Evolutionary conservation across 768 basidiomycete species (phyloP).

Genomic region (Strobilomyces echinocephalus): DNA sequence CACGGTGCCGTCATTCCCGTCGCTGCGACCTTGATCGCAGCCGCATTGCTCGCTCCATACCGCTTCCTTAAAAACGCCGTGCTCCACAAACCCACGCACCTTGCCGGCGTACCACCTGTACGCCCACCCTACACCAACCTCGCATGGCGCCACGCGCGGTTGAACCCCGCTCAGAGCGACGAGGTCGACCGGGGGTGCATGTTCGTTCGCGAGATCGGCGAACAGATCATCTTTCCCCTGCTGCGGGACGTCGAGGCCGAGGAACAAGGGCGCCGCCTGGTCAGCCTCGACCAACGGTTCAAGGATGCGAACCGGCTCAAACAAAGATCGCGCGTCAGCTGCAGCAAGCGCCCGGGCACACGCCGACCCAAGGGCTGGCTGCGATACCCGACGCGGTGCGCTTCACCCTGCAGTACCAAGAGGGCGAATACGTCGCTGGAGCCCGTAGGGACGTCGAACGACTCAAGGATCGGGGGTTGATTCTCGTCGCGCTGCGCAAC

Average conservation of each 20-base stretch:
- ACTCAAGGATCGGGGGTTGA: not conserved
- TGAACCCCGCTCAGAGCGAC: not conserved
- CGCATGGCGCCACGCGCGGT: not conserved
- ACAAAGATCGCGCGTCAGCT: not conserved
- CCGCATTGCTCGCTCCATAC: not conserved
- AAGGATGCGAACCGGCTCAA: not conserved
- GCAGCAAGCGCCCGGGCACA: not conserved
- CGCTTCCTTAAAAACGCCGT: not conserved
- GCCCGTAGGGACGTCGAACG: not conserved
- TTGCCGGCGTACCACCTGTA: not conserved
- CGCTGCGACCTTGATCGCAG: not conserved
- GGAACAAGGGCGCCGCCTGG: not conserved
- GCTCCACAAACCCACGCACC: not conserved
- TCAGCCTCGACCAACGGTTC: not conserved
- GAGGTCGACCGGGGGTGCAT: not conserved
- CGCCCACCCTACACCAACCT: not conserved
- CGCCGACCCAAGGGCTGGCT: not conserved
- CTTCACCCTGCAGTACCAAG: not conserved
- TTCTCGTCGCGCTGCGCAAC: not conserved
- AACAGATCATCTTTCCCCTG: not conserved
- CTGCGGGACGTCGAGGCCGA: slow-evolving; percentile 1
- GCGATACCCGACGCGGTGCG: not conserved
- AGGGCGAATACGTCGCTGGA: not conserved
- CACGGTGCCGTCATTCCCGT: not conserved
- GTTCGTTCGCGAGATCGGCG: not conserved